phyloP scores from a whole-genome alignment of 305 asterid genomes.

The Solanum hybrid region DNA sequence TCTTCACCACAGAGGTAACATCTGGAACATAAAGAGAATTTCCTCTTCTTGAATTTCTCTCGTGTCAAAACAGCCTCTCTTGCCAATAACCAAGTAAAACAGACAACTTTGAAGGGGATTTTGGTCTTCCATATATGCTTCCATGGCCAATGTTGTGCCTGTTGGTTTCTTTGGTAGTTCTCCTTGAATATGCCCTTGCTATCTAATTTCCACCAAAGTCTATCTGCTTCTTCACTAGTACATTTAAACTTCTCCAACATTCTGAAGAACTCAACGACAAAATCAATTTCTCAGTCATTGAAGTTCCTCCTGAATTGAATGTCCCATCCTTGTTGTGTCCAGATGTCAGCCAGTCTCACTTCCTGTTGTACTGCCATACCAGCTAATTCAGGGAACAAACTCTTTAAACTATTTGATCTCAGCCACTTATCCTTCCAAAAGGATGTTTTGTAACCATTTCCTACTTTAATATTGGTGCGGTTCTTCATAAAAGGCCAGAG shows the following conservation, averaged over 20 bases:
- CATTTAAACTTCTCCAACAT: not conserved
- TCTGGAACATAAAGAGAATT: not conserved
- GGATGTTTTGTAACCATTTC: not conserved
- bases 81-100: not conserved
- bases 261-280: not conserved
- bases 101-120: not conserved
- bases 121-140: not conserved
- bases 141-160: not conserved
- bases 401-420: not conserved
- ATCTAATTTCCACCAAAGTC: not conserved
- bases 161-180: not conserved
- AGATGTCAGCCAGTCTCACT: not conserved
- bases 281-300: not conserved
- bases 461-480: not conserved
- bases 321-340: not conserved
- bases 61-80: not conserved
- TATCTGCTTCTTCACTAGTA: not conserved
- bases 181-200: not conserved
- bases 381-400: not conserved
- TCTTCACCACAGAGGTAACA: not conserved
- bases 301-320: not conserved
- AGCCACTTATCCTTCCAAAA: not conserved
- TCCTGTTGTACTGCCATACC: not conserved
- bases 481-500: not conserved
- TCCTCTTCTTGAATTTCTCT: not conserved